Evolutionary conservation across 441 rosid genomes (phyloP).

Genomic region (Euphorbia corollata): DNA sequence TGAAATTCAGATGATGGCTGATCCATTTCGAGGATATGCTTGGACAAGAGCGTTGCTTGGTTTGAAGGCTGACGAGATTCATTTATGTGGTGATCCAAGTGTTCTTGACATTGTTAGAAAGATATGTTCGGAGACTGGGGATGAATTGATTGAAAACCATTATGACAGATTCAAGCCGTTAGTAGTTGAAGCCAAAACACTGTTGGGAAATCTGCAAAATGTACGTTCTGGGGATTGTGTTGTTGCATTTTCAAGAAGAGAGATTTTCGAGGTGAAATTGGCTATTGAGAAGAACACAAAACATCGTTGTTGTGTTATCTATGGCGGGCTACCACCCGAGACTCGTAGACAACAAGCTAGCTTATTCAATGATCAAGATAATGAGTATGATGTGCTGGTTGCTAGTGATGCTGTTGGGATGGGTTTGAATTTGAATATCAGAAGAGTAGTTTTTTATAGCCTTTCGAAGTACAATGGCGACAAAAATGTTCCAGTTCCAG

Average conservation of each 20-base stretch:
- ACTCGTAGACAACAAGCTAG: slow-evolving; percentile 91
- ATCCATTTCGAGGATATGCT: slow-evolving; percentile 68
- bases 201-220: slow-evolving; percentile 67
- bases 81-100: slow-evolving; percentile 93
- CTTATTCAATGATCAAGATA: slow-evolving; percentile 78
- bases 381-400: slow-evolving; percentile 83
- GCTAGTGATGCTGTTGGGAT: slow-evolving; percentile 96
- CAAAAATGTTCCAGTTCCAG: slow-evolving; percentile 68
- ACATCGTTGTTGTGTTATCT: slow-evolving; percentile 93
- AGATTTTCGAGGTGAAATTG: slow-evolving; percentile 85
- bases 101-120: slow-evolving; percentile 68
- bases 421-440: slow-evolving; percentile 91
- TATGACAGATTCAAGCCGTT: slow-evolving; percentile 79
- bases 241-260: slow-evolving; percentile 90
- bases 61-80: slow-evolving; percentile 87
- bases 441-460: slow-evolving; percentile 72
- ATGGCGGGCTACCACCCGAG: slow-evolving; percentile 96
- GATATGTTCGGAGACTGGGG: slow-evolving; percentile 82
- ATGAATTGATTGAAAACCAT: slow-evolving; percentile 71
- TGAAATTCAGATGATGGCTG: slow-evolving; percentile 90
- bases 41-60: slow-evolving; percentile 93
- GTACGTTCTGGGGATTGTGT: slow-evolving; percentile 81
- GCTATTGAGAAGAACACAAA: slow-evolving; percentile 76
- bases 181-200: slow-evolving; percentile 83
- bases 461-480: slow-evolving; percentile 82